Evolutionary conservation across 2,329 filamentous ascomycete species (phyloP), one percentile per base, ranked within the genome.

Genomic region (Fusarium keratoplasticum): DNA sequence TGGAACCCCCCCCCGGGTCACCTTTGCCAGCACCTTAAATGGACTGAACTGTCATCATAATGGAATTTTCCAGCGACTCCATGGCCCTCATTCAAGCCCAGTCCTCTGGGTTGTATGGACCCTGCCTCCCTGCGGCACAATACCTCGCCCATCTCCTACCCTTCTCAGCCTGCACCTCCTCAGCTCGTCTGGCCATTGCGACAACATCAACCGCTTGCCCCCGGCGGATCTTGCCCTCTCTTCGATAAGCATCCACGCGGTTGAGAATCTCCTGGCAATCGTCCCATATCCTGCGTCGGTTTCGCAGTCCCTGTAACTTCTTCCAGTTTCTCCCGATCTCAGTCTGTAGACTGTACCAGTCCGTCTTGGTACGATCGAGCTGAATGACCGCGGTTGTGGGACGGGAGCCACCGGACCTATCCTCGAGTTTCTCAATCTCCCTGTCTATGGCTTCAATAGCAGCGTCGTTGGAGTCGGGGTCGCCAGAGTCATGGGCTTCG

Each of bases 261-360:
- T 68, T 33, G 8, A 70, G 29, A n/a, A 69, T 70, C 8, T 44
- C 50, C 5, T 69, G 58, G 7, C 67, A 72, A 5, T 50, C 61
- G 3, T 62, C 29, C 70, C 70, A 72, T 6, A 72, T 70, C 5
- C 57, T 59, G 2, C 69, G 44, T 8, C 70, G 60, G 31, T 72
- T 72, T 5, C 14, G 55, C 18, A 72, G 6, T 2, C 69, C 64
- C 4, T 18, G 44, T 4, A 69, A 1, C 7, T 16, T 44, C 4
- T 9, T 25, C 59, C 33, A 35, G 5, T 61, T 22, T 18, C 38
- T n/a, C 18, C 8, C 33, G 14, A 68, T n/a, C 8, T 68, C 58
- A 8, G 35, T 50, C 11, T 52, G 50, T 16, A 68, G 16, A 13
- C n/a, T 14, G 2, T 55, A 50, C 68, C 69, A 60, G 20, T 57